Conservation (phyloP, 306 rosid species). For the Erythrophleum fordii region DNA sequence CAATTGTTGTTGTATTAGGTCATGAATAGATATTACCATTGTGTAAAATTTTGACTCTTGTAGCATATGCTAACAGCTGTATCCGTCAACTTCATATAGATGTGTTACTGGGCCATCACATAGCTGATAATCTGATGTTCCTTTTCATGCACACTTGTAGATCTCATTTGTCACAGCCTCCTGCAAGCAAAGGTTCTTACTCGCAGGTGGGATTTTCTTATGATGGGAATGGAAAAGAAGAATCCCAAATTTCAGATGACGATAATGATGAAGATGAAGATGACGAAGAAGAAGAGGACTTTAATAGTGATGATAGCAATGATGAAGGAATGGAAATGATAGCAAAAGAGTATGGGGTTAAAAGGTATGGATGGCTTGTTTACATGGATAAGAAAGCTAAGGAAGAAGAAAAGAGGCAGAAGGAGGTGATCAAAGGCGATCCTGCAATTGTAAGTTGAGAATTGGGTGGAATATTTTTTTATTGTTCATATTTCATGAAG, state of each 20-base stretch:
- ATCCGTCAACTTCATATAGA: constrained; percentile 5
- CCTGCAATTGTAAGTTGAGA: constrained; percentile 89
- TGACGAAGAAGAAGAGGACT: constrained; percentile 82
- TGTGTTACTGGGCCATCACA: constrained; percentile 3
- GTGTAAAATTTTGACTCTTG: not conserved
- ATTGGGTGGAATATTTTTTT: not conserved
- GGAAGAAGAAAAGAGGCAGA: constrained; percentile 95
- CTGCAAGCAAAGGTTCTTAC: constrained; percentile 83
- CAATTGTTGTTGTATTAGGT: not conserved
- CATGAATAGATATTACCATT: not conserved
- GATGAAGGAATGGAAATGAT: constrained; percentile 98
- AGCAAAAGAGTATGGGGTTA: constrained; percentile 93
- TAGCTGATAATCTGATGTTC: constrained; percentile 37
- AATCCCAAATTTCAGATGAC: constrained; percentile 68
- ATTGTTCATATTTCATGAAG: constrained; percentile 28
- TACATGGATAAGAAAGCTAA: constrained; percentile 97
- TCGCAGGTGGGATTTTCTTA: constrained; percentile 97
- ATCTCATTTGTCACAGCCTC: constrained; percentile 72
- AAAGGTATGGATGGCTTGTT: constrained; percentile 97
- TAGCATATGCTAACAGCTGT: not conserved
- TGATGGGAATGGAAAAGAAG: constrained; percentile 87
- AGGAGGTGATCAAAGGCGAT: constrained; percentile 95
- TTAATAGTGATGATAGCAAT: constrained; percentile 91
- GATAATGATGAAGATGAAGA: constrained; percentile 86
- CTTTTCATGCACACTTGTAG: constrained; percentile 51